Evolutionary conservation across 768 basidiomycete species (phyloP).

Genomic region (Wakefieldia striispora): DNA sequence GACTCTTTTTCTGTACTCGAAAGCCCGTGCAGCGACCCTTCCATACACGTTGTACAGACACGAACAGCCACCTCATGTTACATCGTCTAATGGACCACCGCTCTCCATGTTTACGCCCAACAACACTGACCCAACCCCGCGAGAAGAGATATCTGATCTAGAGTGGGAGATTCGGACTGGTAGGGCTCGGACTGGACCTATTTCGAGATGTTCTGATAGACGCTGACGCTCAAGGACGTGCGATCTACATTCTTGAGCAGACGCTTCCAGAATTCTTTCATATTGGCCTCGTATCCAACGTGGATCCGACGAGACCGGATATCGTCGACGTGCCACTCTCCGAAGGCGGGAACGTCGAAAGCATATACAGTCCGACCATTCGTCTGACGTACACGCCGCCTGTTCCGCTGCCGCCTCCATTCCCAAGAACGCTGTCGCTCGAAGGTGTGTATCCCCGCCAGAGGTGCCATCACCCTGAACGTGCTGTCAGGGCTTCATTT

Average conservation of each 20-base stretch:
- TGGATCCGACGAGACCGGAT: slow-evolving; percentile 45
- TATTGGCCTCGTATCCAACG: slow-evolving; percentile 56
- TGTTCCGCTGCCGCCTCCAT: slow-evolving; percentile 58
- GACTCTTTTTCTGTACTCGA: background rate
- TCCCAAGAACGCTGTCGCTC: slow-evolving; percentile 64
- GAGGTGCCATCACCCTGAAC: background rate
- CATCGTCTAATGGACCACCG: slow-evolving; percentile 18
- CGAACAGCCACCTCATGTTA: no score
- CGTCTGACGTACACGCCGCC: slow-evolving; percentile 71
- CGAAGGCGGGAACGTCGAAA: slow-evolving; percentile 38
- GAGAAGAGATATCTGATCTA: slow-evolving; percentile 49
- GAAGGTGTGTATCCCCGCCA: slow-evolving; percentile 51
- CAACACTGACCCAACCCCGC: slow-evolving; percentile 7
- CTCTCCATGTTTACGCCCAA: slow-evolving; percentile 25
- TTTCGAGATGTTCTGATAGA: slow-evolving; percentile 30
- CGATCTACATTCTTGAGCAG: slow-evolving; percentile 62
- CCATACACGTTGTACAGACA: no score
- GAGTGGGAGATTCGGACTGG: slow-evolving; percentile 83
- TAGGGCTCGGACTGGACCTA: slow-evolving; percentile 25
- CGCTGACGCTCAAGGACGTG: slow-evolving; percentile 47
- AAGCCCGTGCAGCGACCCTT: background rate
- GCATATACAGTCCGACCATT: slow-evolving; percentile 60
- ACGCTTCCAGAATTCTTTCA: slow-evolving; percentile 74
- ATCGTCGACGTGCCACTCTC: slow-evolving; percentile 22
- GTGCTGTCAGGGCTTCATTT: slow-evolving; percentile 57